phyloP scores from a whole-genome alignment of 352 stramenopile genomes.

The Phytophthora pseudosyringae region DNA sequence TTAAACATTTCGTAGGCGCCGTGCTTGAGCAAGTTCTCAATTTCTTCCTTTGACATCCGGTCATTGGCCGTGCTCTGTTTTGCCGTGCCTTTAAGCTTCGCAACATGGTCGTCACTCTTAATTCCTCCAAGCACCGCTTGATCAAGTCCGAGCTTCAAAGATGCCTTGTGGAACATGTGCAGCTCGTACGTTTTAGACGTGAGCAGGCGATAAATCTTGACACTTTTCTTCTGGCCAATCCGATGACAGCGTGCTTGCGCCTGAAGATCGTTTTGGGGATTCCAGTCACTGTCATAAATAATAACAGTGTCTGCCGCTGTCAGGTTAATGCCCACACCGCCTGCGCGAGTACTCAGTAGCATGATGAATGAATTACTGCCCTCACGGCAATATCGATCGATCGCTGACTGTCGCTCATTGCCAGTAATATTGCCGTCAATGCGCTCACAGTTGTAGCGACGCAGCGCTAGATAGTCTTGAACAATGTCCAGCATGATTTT shows the following conservation, averaged over 20 bases:
- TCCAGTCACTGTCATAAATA: slow-evolving; percentile 99
- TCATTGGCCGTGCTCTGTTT: slow-evolving; percentile 48
- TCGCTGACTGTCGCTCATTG: slow-evolving; percentile 94
- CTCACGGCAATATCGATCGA: slow-evolving; percentile 90
- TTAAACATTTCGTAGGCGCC: slow-evolving; percentile 95
- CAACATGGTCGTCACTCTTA: slow-evolving; percentile 63
- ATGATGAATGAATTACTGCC: slow-evolving; percentile 94
- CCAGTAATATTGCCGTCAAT: slow-evolving; percentile 99
- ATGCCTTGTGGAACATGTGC: slow-evolving; percentile 94
- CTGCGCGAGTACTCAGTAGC: slow-evolving; percentile 97
- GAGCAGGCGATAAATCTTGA: slow-evolving; percentile 94
- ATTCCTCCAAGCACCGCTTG: slow-evolving; percentile 92
- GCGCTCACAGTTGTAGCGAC: slow-evolving; percentile 94
- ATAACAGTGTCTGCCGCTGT: slow-evolving; percentile 90
- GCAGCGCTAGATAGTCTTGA: slow-evolving; percentile 96
- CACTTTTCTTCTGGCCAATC: slow-evolving; percentile 94
- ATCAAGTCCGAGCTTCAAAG: slow-evolving; percentile 92
- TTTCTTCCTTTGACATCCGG: slow-evolving; percentile 89
- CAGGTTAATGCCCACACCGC: slow-evolving; percentile 99
- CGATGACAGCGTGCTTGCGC: slow-evolving; percentile 92
- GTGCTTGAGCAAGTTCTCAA: slow-evolving; percentile 93
- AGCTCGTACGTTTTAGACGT: slow-evolving; percentile 94
- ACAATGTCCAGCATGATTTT: slow-evolving; percentile 99
- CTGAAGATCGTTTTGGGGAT: slow-evolving; percentile 96
- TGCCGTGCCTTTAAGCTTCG: slow-evolving; percentile 47